Evolutionary conservation across 345 rosid species (phyloP), one percentile per base, ranked within the genome.

Genomic region (Eucalyptus cloeziana): DNA sequence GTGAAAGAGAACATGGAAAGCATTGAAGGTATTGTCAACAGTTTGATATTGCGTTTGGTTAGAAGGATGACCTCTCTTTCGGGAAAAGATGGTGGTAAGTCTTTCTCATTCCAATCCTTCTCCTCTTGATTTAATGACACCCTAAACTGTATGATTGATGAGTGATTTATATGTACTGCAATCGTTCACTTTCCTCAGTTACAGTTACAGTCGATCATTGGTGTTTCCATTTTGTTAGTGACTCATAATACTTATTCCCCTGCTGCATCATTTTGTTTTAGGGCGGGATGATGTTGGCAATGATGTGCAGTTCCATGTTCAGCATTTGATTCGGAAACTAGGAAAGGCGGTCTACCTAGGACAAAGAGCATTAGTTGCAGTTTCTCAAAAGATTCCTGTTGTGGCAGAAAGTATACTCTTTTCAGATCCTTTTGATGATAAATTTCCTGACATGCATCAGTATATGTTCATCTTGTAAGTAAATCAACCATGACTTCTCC

Each of bases 281-380:
- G 96, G 88, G 87, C 91, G 89, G 79, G 89, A 86, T 87, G 88
- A 86, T 49, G 87, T 49, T 37, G 93, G 93, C 90, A 86, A 90
- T 40, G 94, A 94, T 88, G 89, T 88, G 88, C 95, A 91, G 90
- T 91, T 94, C 88, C 89, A 89, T 88, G 91, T 97, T 89, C 98
- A 97, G 91, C 99, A 98, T 89, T 87, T 96, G 92, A 93, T 98
- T 85, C 97, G 99, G 44, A 94, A 95, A 91, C 98, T 95, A 64
- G 98, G 96, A 91, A 90, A 89, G 89, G 96, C 91, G 56, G 89
- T 96, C 80, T 96, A 91, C 93, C 90, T 96, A 67, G 99, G 99
- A 85, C 99, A 96, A 87, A 95, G 95, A 80, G 94, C 93, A 88
- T 49, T 93, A 87, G 92, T 96, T 52, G 92, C 94, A 89, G 91